phyloP scores from a whole-genome alignment of 768 basidiomycete species.

The Lyophyllum shimeji region DNA sequence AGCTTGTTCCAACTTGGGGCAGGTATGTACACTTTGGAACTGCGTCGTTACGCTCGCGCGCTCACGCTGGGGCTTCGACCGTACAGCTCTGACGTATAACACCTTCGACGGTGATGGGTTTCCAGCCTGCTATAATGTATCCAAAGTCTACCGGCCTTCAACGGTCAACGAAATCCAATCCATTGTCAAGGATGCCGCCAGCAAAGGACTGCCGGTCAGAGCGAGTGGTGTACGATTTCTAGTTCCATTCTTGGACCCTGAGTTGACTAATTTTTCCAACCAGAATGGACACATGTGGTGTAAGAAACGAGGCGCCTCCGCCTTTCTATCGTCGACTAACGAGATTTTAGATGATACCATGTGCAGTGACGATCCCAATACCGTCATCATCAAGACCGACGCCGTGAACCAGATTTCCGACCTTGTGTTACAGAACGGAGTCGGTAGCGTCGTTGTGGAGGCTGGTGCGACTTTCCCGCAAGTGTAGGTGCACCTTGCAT shows the following conservation, averaged over 20 bases:
- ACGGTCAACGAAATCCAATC: slow-evolving; percentile 30
- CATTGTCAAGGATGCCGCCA: slow-evolving; percentile 32
- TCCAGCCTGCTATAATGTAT: slow-evolving; percentile 32
- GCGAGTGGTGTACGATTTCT: slow-evolving; percentile 32
- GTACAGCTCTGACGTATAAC: slow-evolving; percentile 26
- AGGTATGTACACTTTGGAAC: neutral
- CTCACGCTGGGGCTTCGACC: neutral
- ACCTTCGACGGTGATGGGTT: slow-evolving; percentile 36
- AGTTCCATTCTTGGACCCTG: neutral
- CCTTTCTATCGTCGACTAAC: neutral
- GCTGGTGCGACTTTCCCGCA: slow-evolving; percentile 36
- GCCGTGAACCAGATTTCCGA: slow-evolving; percentile 32
- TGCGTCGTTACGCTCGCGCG: neutral
- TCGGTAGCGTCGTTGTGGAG: slow-evolving; percentile 33
- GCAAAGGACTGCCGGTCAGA: slow-evolving; percentile 27
- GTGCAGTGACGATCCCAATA: slow-evolving; percentile 35
- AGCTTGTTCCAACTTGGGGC: neutral
- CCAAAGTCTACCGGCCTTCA: slow-evolving; percentile 29
- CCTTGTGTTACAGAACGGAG: slow-evolving; percentile 24
- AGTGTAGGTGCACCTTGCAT: slow-evolving; percentile 20
- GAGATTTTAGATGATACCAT: slow-evolving; percentile 32
- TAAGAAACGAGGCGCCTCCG: slow-evolving; percentile 11
- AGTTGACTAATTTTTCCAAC: neutral
- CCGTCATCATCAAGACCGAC: slow-evolving; percentile 35
- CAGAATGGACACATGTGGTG: slow-evolving; percentile 42